These are phyloP conservation scores for Niveomyces coronatus DNA, from an alignment of 2,329 filamentous ascomycete species.

Conservation along the genomic window DNA sequence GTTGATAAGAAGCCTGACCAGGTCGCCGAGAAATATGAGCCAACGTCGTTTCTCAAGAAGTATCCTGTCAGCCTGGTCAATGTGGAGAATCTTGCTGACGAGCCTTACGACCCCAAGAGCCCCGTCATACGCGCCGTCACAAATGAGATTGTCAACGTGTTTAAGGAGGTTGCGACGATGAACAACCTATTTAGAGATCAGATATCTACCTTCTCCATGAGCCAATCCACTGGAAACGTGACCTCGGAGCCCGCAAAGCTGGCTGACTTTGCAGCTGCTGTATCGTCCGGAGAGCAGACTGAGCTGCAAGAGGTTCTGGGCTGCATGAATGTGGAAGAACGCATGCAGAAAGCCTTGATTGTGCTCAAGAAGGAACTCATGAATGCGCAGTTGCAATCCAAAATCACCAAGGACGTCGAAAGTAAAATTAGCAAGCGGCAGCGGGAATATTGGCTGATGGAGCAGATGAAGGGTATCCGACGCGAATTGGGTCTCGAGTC, in stretches of 20 bases:
- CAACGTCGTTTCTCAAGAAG: constrained; percentile 82
- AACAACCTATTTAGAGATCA: constrained; percentile 96
- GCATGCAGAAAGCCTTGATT: constrained; percentile 81
- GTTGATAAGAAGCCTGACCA: constrained; percentile 49
- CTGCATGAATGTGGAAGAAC: constrained; percentile 81
- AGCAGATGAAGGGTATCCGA: constrained; percentile 98
- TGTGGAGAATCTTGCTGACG: constrained; percentile 84
- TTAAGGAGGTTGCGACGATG: constrained; percentile 90
- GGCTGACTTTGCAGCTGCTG: constrained; percentile 92
- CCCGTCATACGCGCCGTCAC: constrained; percentile 83
- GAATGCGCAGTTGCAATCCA: constrained; percentile 93
- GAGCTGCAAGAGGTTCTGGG: constrained; percentile 89
- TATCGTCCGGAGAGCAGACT: constrained; percentile 84
- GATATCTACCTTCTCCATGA: constrained; percentile 94
- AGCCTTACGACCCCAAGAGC: constrained; percentile 83
- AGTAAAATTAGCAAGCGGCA: constrained; percentile 95
- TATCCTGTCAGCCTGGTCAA: constrained; percentile 91
- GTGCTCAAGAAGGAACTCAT: constrained; percentile 97
- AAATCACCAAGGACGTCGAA: constrained; percentile 96
- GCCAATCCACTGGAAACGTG: constrained; percentile 87
- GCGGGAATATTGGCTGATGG: constrained; percentile 96
- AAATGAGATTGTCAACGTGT: constrained; percentile 97
- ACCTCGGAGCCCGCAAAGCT: constrained; percentile 90
- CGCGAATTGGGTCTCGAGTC: constrained; percentile 93
- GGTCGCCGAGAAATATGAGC: constrained; percentile 57